These are phyloP conservation scores for Fusarium sp. DNA, from an alignment of 2,329 filamentous ascomycete species.

Conservation along the genomic window DNA sequence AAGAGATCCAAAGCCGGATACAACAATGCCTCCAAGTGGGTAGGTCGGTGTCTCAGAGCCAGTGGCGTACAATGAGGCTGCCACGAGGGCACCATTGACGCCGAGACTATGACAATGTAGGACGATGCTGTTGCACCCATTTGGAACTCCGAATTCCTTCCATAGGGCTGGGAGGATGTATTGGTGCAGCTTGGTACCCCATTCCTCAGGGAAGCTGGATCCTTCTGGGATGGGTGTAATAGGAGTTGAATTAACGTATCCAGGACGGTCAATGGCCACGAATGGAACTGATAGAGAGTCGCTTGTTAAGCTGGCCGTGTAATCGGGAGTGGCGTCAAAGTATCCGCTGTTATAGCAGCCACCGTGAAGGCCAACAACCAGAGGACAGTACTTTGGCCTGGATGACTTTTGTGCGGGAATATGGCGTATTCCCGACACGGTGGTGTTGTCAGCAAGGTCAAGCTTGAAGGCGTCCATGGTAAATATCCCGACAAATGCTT, in stretches of 20 bases:
- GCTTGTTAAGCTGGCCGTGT: constrained; percentile 27
- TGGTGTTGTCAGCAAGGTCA: constrained; percentile 15
- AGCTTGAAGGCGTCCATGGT: constrained; percentile 31
- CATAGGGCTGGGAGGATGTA: constrained; percentile 36
- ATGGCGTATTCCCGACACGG: constrained; percentile 29
- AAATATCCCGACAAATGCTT: no score
- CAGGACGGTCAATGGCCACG: constrained; percentile 38
- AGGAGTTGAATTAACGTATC: constrained; percentile 31
- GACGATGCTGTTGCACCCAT: constrained; percentile 32
- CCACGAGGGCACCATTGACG: constrained; percentile 26
- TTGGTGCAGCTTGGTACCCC: constrained; percentile 22
- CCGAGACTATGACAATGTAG: constrained; percentile 37
- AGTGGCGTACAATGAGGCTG: constrained; percentile 26
- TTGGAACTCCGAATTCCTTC: constrained; percentile 23
- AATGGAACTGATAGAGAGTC: constrained; percentile 31
- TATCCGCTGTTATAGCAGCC: constrained; percentile 37
- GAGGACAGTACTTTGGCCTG: constrained; percentile 21
- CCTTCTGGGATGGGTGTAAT: constrained; percentile 21
- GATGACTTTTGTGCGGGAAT: constrained; percentile 18
- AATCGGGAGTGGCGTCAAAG: constrained; percentile 32
- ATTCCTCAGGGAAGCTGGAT: constrained; percentile 36
- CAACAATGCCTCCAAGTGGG: constrained; percentile 29
- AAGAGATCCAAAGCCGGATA: constrained; percentile 33
- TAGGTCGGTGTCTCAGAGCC: constrained; percentile 5
- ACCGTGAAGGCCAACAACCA: constrained; percentile 38